Base-by-base conservation (phyloP, 805 yeast genomes). In the Cyberlindnera galapagoensis region DNA sequence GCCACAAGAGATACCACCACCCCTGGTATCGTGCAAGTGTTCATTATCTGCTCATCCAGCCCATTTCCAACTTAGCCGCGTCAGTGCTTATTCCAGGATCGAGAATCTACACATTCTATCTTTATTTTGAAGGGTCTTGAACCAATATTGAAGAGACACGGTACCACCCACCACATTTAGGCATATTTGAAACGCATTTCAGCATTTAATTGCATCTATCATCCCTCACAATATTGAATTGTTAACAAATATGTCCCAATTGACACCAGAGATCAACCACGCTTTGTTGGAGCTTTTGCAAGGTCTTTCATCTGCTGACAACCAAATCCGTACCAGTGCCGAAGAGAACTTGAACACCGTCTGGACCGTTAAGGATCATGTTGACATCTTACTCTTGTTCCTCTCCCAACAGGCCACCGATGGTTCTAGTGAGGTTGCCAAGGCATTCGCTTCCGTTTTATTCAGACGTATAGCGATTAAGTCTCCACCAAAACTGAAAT, bases 381-480 rank as follows among this genome's bases (percentile, higher is more conserved):
- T 84, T 28, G 88, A 80, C 43, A 56, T 77, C 36, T 62, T 90
- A 27, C 64, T 90, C 38, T 64, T 80, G 3, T 92, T 85, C 46
- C 67, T 90, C 30, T 87, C 95, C 4, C 83, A 81, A 53, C 88
- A 80, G 48, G 76, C 95, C 4, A 68, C 78, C 4, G 51, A 47
- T 21, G 84, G 88, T 9, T 60, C 65, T n/a, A 69, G 70, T 42
- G 77, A 76, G 28, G 64, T 71, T n/a, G 57, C 71, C 6, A 65
- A 74, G 37, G 74, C 90, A 0, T 78, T 87, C 49, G 68, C 92
- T 11, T 94, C 97, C 3, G 96, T 92, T 18, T 60, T 92, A 37
- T 85, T 92, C 56, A 72, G 98, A 56, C 75, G 96, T 51, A 71
- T 86, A 43, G 87, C 95, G 7, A 71, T 80, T 36, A 77, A 78